These are phyloP conservation scores for Teratosphaeria viscida DNA, from an alignment of 2,329 filamentous ascomycete genomes.

Conservation along the genomic window DNA sequence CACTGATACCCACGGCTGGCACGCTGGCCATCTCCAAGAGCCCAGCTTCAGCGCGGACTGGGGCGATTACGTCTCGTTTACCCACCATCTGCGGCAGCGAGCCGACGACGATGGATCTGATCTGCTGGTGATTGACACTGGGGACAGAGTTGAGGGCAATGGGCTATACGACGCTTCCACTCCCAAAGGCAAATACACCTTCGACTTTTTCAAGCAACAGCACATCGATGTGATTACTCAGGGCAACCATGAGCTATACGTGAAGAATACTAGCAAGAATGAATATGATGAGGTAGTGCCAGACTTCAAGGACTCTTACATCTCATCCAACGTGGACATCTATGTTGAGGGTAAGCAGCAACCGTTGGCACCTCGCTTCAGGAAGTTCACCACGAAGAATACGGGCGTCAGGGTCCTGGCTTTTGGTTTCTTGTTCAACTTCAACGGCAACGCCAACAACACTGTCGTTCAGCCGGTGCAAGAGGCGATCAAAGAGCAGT, in stretches of 20 bases:
- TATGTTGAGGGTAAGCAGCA: conserved; percentile 57
- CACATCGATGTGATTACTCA: conserved; percentile 73
- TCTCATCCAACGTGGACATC: conserved; percentile 91
- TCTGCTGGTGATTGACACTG: conserved; percentile 87
- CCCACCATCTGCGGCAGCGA: conserved; percentile 65
- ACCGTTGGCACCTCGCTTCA: conserved; percentile 71
- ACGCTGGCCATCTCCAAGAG: conserved; percentile 85
- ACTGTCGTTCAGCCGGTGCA: conserved; percentile 72
- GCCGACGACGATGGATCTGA: conserved; percentile 73
- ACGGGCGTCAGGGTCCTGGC: conserved; percentile 73
- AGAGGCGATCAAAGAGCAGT: conserved; percentile 68
- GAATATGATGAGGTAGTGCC: conserved; percentile 75
- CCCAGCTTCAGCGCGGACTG: conserved; percentile 91
- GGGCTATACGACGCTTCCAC: conserved; percentile 83
- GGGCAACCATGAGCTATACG: conserved; percentile 94
- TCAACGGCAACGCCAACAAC: conserved; percentile 82
- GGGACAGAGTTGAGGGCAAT: conserved; percentile 87
- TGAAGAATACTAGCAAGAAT: conserved; percentile 61
- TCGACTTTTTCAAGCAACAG: conserved; percentile 76
- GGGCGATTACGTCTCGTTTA: conserved; percentile 95
- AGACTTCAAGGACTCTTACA: conserved; percentile 67
- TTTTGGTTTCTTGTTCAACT: conserved; percentile 93
- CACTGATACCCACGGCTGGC: conserved; percentile 91
- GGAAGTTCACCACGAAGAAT: conserved; percentile 85
- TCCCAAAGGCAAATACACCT: conserved; percentile 81